These are phyloP conservation scores for Collybia sp. DNA, from an alignment of 768 basidiomycete genomes.

Conservation along the genomic window DNA sequence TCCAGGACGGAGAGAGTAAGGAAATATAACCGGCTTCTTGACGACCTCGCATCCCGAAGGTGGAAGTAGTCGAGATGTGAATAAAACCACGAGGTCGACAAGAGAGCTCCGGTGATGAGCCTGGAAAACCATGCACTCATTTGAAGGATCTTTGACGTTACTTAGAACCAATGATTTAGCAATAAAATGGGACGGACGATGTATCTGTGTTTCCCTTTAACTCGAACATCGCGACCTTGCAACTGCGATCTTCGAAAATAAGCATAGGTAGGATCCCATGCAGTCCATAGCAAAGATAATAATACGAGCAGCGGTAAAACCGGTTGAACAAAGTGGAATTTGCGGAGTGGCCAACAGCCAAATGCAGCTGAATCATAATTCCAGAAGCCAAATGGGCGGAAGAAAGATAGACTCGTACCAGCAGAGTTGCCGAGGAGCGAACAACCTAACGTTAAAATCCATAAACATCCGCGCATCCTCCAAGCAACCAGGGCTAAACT, in stretches of 20 bases:
- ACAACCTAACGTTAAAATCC: conserved; percentile 42
- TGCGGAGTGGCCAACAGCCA: conserved; percentile 22
- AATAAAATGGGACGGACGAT: conserved; percentile 38
- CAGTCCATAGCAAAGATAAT: conserved; percentile 70
- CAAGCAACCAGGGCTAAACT: conserved; percentile 55
- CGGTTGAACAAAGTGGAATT: conserved; percentile 25
- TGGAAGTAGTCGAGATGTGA: conserved; percentile 34
- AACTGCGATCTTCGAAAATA: conserved; percentile 51
- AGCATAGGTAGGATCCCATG: conserved; percentile 84
- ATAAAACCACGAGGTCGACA: conserved; percentile 36
- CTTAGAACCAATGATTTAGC: neutral
- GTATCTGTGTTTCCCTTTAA: conserved; percentile 60
- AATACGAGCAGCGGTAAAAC: conserved; percentile 45
- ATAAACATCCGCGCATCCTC: conserved; percentile 66
- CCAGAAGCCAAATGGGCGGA: neutral
- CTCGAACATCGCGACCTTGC: conserved; percentile 69
- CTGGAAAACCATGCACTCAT: conserved; percentile 54
- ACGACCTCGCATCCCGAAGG: conserved; percentile 28
- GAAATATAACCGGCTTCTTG: conserved; percentile 40
- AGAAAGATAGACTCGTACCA: conserved; percentile 32
- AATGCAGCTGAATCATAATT: conserved; percentile 22
- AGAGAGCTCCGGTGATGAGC: conserved; percentile 41
- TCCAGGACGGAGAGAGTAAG: conserved; percentile 43
- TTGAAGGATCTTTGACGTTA: conserved; percentile 50
- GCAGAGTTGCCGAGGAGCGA: conserved; percentile 36